Evolutionary conservation across 108 stramenopile species (phyloP).

Genomic region (Conticribra weissflogii): DNA sequence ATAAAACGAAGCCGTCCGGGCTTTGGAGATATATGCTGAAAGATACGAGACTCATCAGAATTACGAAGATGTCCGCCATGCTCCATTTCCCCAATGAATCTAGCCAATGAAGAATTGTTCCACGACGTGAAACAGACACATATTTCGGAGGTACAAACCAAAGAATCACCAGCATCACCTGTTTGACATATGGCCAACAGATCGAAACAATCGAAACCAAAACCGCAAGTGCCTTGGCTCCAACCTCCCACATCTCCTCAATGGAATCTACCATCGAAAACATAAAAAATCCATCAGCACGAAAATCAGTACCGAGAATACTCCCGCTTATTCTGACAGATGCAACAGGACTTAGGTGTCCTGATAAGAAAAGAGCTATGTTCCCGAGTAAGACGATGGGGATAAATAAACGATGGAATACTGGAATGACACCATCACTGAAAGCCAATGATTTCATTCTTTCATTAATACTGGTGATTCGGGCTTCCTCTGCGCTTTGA

Average conservation of each 20-base stretch:
- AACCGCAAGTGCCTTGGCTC: slow-evolving; percentile 19
- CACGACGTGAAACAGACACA: slow-evolving; percentile 54
- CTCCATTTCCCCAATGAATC: slow-evolving; percentile 68
- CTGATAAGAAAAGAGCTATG: slow-evolving; percentile 67
- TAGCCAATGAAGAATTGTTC: slow-evolving; percentile 65
- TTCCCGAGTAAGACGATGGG: slow-evolving; percentile 67
- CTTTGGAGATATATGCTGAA: slow-evolving; percentile 72
- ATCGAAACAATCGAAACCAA: slow-evolving; percentile 74
- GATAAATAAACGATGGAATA: slow-evolving; percentile 47
- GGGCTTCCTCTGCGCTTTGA: slow-evolving; percentile 8
- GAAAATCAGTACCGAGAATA: neutral
- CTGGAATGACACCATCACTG: slow-evolving; percentile 58
- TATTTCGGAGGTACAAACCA: slow-evolving; percentile 64
- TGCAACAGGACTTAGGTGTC: slow-evolving; percentile 52
- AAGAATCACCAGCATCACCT: slow-evolving; percentile 57
- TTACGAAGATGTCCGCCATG: slow-evolving; percentile 72
- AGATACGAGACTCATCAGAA: slow-evolving; percentile 65
- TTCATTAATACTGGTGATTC: slow-evolving; percentile 40
- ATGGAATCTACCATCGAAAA: neutral
- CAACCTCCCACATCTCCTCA: neutral
- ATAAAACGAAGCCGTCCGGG: slow-evolving; percentile 51
- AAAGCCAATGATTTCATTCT: slow-evolving; percentile 55
- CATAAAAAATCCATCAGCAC: neutral
- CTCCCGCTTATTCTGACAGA: neutral
- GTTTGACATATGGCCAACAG: slow-evolving; percentile 84